phyloP scores from a whole-genome alignment of 2,329 filamentous ascomycete genomes.

The Calonectria montana region DNA sequence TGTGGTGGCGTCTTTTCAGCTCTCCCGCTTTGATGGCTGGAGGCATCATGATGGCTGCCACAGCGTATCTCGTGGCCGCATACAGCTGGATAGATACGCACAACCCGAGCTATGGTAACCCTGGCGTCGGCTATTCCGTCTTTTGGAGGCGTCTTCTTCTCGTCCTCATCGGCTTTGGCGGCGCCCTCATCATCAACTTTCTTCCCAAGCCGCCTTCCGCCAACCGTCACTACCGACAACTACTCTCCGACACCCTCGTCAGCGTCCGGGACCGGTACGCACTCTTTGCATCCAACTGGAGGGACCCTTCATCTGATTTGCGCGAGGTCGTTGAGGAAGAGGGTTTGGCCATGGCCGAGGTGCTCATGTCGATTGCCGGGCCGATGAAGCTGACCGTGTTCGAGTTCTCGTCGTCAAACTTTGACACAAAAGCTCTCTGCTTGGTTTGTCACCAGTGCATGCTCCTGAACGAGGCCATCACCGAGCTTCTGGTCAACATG shows the following conservation, averaged over 20 bases:
- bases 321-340: conserved; percentile 18
- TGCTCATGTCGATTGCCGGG: conserved; percentile 10
- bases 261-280: conserved; percentile 23
- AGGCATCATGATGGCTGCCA: conserved; percentile 34
- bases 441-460: conserved; percentile 17
- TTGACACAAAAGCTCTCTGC: conserved; percentile 14
- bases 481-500: conserved; percentile 15
- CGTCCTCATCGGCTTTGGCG: conserved; percentile 21
- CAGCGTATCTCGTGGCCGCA: conserved; percentile 31
- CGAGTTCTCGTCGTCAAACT: conserved; percentile 25
- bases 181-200: conserved; percentile 16
- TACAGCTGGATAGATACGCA: conserved; percentile 38
- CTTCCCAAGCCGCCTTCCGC: conserved; percentile 24
- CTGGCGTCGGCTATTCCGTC: conserved; percentile 22
- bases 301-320: conserved; percentile 6
- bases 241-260: conserved; percentile 19
- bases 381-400: conserved; percentile 22
- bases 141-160: conserved; percentile 27
- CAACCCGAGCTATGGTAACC: conserved; percentile 30
- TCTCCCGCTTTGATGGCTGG: conserved; percentile 31
- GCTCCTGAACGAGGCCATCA: conserved; percentile 20
- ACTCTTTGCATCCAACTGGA: conserved; percentile 24
- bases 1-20: conserved; percentile 37
- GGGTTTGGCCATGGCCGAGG: conserved; percentile 11
- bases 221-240: conserved; percentile 21